Base-by-base conservation (phyloP, 345 rosid genomes). In the Eucalyptus urophylla region DNA sequence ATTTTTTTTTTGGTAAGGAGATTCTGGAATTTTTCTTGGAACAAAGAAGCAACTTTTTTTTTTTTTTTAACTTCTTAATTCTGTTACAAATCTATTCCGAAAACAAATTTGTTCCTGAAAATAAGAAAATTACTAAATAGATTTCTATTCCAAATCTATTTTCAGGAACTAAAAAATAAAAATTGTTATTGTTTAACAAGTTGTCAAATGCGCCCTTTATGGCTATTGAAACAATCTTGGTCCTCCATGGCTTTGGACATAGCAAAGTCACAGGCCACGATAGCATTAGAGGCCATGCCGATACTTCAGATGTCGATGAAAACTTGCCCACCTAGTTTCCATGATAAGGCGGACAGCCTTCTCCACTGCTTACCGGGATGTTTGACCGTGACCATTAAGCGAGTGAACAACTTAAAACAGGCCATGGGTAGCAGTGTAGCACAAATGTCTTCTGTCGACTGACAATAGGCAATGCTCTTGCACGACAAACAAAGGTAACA, bases 321-420 rank as follows among this genome's bases (percentile, higher is more conserved):
- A 93, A 94, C 97, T 49, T 95, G 96, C 90, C 97, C 98, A 25
- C 97, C 97, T 12, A 94, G 94, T 91, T 96, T 95, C 91, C 99
- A 96, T 53, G 98, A 97, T 87, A 95, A 94, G 92, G 97, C 97
- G 85, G 99, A 96, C 89, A 91, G 92, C 89, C 90, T 96, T 80
- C 92, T 97, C 92, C 99, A 95, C 89, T 96, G 99, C 93, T 92
- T 96, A 91, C 99, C 98, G 29, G 99, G 99, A 86, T 94, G 95
- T 91, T 92, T 97, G 90, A 95, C 95, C 8, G 99, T 97, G 47
- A 95, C 95, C 15, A 92, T 97, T 45, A 94, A 92, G 92, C 97
- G 96, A 43, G 99, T 98, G 67, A 95, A 92, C 90, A 96, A 96
- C 95, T 93, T 97, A 87, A 95, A 95, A 93, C 99, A 96, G 92